phyloP scores from a whole-genome alignment of 108 stramenopile genomes.

The Mayamaea pseudoterrestris region DNA sequence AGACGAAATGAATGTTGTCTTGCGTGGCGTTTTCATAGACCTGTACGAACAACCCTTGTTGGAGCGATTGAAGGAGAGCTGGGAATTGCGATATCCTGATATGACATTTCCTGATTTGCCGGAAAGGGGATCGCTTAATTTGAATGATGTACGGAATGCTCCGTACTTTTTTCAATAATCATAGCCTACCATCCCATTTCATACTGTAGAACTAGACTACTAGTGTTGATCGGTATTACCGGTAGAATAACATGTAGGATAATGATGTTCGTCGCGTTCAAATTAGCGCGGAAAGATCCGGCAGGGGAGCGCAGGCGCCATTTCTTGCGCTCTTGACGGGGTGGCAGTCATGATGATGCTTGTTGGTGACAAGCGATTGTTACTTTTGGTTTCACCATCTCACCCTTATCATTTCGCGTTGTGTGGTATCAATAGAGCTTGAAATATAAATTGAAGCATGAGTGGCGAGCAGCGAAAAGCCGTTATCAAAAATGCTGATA shows the following conservation, averaged over 20 bases:
- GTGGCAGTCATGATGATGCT: too few relatives aligned
- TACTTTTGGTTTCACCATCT: too few relatives aligned
- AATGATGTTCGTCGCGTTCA: too few relatives aligned
- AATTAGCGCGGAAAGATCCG: too few relatives aligned
- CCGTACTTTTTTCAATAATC: slow-evolving; percentile 94
- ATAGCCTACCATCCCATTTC: background rate
- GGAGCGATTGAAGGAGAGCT: slow-evolving; percentile 58
- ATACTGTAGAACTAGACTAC: background rate
- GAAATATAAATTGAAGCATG: too few relatives aligned
- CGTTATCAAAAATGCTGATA: slow-evolving; percentile 99
- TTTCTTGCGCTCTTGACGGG: too few relatives aligned
- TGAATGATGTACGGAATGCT: slow-evolving; percentile 84
- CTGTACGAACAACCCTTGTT: slow-evolving; percentile 89
- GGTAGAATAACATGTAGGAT: too few relatives aligned
- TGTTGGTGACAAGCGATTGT: too few relatives aligned
- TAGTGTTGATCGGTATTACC: background rate
- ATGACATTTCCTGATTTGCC: slow-evolving; percentile 89
- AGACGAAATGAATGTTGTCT: slow-evolving; percentile 77
- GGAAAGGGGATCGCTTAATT: slow-evolving; percentile 75
- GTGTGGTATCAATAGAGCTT: too few relatives aligned
- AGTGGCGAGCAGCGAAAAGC: slow-evolving; percentile 90
- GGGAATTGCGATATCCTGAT: slow-evolving; percentile 88
- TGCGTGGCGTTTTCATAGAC: slow-evolving; percentile 90
- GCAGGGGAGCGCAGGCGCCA: too few relatives aligned
- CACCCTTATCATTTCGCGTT: too few relatives aligned